Evolutionary conservation across 257 asterid genomes (phyloP), one percentile per base, ranked within the genome.

Genomic region (Forsythia viridissima): DNA sequence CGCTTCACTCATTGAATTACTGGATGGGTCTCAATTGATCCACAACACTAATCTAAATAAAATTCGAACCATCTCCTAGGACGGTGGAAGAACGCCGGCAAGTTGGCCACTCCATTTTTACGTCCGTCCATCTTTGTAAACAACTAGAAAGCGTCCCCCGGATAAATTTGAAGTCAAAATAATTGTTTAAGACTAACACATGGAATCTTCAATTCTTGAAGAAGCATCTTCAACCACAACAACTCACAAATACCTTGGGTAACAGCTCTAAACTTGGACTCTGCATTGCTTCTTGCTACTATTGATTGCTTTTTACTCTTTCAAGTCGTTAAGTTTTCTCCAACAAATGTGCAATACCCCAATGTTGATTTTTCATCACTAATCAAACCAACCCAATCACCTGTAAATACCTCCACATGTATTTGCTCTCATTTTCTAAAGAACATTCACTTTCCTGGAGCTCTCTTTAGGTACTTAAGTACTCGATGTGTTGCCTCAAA

Each of bases 31-130:
- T 82, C 82, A 67, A 76, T 36, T 52, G 55, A 82, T 80, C 65
- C 43, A 69, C n/a, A 71, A n/a, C 20, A n/a, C 59, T 20, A 24
- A 71, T 80, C 20, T 48, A n/a, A 48, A 48, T 48, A 48, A 48
- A n/a, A 48, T 6, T 15, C n/a, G 20, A 48, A 43, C 2, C n/a
- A 48, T 78, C 71, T 68, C 75, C 82, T 91, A 95, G 13, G 97
- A 92, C 6, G 99, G 97, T 9, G 99, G 98, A 76, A 95, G 99
- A 43, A 34, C 99, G 96, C 0, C 98, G 93, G 77, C 99, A 95
- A 30, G 98, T 95, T 16, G 99, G 99, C 84, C 99, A 95, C 88
- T 95, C 99, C 99, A 95, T 95, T 87, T 95, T 95, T 76, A 95
- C 86, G 87, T 95, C 98, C 99, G 93, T 93, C 99, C 99, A 95